Conservation (phyloP, 139 green algal species). For the Yamagishiella unicocca region DNA sequence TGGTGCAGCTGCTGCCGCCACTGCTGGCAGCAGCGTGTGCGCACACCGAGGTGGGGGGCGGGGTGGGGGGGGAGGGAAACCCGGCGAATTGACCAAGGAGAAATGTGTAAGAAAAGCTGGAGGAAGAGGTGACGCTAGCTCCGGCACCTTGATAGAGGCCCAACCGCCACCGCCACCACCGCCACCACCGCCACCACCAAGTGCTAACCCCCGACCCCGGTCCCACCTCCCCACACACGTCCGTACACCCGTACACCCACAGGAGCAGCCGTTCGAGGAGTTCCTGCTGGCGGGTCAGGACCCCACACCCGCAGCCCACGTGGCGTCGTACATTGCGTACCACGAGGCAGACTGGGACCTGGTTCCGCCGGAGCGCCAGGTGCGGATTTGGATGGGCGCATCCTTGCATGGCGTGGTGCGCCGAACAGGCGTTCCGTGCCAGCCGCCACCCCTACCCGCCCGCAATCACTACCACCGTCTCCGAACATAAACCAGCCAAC, state of each 20-base stretch:
- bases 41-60: constrained; percentile 7
- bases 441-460: too few species aligned
- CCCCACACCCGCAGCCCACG: constrained; percentile 29
- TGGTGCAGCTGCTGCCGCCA: constrained; percentile 27
- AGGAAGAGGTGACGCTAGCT: too few species aligned
- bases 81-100: too few species aligned
- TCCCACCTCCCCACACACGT: too few species aligned
- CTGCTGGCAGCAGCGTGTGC: constrained; percentile 3
- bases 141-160: too few species aligned
- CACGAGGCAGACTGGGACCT: constrained; percentile 29
- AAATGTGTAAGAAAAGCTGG: too few species aligned
- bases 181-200: too few species aligned
- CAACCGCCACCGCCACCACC: too few species aligned
- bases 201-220: too few species aligned
- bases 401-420: background rate
- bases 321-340: constrained; percentile 50
- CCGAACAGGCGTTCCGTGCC: too few species aligned
- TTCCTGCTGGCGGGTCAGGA: constrained; percentile 28
- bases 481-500: too few species aligned
- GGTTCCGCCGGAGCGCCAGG: constrained; percentile 15
- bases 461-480: too few species aligned
- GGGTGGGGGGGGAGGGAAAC: background rate
- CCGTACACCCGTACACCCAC: background rate
- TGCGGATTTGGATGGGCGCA: background rate
- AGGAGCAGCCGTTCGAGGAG: constrained; percentile 49